A percentile compares a stretch with the other conserved stretches of the same genome.
Evolutionary conservation across 345 rosid genomes (phyloP).

Genomic region (Gossypium thurberi): DNA sequence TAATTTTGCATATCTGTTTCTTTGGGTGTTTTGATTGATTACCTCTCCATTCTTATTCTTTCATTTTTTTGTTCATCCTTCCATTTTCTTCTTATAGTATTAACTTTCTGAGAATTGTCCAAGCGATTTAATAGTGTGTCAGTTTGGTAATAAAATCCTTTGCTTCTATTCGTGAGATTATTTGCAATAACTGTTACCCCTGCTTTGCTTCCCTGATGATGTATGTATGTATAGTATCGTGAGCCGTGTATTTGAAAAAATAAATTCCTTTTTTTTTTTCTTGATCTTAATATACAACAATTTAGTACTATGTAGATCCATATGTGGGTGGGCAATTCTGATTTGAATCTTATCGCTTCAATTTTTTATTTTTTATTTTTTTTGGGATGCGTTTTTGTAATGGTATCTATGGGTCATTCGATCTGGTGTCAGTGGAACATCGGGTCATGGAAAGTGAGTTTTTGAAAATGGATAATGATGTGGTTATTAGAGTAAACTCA

Average conservation of each 20-base stretch:
- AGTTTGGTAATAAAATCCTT: conserved; percentile 2
- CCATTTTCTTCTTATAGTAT: neutral
- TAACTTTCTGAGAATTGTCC: neutral
- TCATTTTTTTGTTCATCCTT: neutral
- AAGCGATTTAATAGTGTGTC: neutral
- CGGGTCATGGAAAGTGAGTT: conserved; percentile 3
- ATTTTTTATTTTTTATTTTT: too few relatives aligned
- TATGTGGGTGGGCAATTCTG: too few relatives aligned
- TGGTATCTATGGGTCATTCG: neutral
- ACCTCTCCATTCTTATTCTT: neutral
- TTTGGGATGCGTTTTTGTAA: neutral
- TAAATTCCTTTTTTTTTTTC: too few relatives aligned
- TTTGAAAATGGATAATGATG: neutral
- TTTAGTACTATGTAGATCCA: too few relatives aligned
- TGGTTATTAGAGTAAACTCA: too few relatives aligned
- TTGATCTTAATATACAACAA: too few relatives aligned
- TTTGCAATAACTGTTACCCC: too few relatives aligned
- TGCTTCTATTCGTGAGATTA: conserved; percentile 1
- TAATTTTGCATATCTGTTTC: neutral
- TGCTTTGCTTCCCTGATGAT: neutral
- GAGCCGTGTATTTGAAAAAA: too few relatives aligned
- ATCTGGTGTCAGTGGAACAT: neutral
- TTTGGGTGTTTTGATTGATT: neutral
- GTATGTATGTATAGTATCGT: too few relatives aligned
- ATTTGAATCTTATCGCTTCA: too few relatives aligned